Evolutionary conservation across 805 yeast genomes (phyloP).

Genomic region (Barnettozyma vustinii): DNA sequence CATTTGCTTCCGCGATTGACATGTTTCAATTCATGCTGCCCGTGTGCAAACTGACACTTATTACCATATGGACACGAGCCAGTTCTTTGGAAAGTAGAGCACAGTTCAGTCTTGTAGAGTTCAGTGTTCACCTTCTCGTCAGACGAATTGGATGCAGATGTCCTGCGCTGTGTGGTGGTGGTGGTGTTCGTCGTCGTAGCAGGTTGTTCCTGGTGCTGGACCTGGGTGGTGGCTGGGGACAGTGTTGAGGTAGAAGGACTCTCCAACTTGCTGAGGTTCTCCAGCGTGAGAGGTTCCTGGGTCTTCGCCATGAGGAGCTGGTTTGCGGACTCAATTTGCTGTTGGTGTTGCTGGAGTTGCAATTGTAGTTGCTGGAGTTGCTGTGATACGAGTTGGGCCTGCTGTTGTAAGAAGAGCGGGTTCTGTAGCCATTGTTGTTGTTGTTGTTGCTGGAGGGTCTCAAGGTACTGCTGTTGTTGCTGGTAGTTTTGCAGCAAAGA

Average conservation of each 20-base stretch:
- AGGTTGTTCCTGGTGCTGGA: not conserved
- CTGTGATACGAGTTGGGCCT: constrained; percentile 21
- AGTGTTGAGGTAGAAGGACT: constrained; percentile 6
- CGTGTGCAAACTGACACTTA: constrained; percentile 95
- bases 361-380: constrained; percentile 23
- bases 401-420: constrained; percentile 23
- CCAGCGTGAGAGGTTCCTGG: constrained; percentile 20
- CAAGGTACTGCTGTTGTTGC: constrained; percentile 20
- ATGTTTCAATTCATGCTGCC: constrained; percentile 64
- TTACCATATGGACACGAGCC: constrained; percentile 81
- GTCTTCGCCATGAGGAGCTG: constrained; percentile 11
- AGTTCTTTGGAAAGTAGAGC: constrained; percentile 67
- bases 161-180: not conserved
- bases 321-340: constrained; percentile 23
- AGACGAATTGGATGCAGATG: not conserved
- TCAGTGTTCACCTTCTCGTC: constrained; percentile 44
- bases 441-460: constrained; percentile 17
- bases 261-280: constrained; percentile 19
- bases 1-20: constrained; percentile 76
- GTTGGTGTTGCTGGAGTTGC: constrained; percentile 26
- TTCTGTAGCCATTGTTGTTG: constrained; percentile 18
- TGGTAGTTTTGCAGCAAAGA: constrained; percentile 16
- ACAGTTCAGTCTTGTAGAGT: constrained; percentile 85
- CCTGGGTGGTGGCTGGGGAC: not conserved
- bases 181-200: too few relatives aligned